These are phyloP conservation scores for Hemileccinum rubropunctum DNA, from an alignment of 768 basidiomycete genomes.

Conservation along the genomic window DNA sequence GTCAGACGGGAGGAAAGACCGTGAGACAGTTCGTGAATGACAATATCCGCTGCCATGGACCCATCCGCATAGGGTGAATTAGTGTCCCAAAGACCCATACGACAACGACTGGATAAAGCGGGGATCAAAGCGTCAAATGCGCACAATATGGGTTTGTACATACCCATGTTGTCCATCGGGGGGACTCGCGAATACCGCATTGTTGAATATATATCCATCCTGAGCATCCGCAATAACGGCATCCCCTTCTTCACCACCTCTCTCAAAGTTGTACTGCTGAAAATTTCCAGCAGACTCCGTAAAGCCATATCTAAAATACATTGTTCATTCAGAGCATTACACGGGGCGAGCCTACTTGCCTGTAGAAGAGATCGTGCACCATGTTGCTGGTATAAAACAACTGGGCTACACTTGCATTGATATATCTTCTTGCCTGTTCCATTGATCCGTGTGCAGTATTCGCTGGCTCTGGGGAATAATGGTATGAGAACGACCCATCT, in stretches of 20 bases:
- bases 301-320: slow-evolving; percentile 72
- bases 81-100: background rate
- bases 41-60: background rate
- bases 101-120: background rate
- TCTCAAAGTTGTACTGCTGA: slow-evolving; percentile 95
- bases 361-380: slow-evolving; percentile 81
- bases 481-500: slow-evolving; percentile 55
- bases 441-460: slow-evolving; percentile 49
- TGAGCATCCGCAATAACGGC: slow-evolving; percentile 94
- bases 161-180: slow-evolving; percentile 29
- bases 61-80: background rate
- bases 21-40: background rate
- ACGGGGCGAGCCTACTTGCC: slow-evolving; percentile 31
- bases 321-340: background rate
- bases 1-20: background rate
- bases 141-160: too few species aligned
- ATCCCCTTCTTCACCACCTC: slow-evolving; percentile 83
- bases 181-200: slow-evolving; percentile 88
- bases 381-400: slow-evolving; percentile 85
- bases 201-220: slow-evolving; percentile 91
- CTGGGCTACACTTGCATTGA: slow-evolving; percentile 84
- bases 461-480: slow-evolving; percentile 67
- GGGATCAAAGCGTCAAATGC: background rate
- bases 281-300: slow-evolving; percentile 92
- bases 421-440: slow-evolving; percentile 74